phyloP scores from a whole-genome alignment of 208 protist species.

The Novymonas esmeraldas region DNA sequence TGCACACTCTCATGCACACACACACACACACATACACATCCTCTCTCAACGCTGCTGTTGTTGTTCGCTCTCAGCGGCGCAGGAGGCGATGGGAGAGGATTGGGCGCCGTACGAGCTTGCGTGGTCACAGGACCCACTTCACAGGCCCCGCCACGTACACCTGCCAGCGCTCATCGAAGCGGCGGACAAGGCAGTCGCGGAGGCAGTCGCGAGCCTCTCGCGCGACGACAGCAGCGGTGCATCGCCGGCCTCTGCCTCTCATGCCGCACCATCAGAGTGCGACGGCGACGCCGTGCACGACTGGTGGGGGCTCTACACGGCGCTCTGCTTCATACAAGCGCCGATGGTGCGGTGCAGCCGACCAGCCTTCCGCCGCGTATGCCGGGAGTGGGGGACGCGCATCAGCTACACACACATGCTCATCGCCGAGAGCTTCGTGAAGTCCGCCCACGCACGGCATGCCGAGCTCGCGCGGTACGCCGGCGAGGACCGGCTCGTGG shows the following conservation, averaged over 20 bases:
- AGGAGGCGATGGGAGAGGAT: neutral
- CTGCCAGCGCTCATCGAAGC: conserved; percentile 18
- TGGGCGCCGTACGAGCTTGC: conserved; percentile 24
- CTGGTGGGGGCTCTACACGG: conserved; percentile 37
- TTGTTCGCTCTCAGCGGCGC: neutral
- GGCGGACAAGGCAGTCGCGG: conserved; percentile 24
- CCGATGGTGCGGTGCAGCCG: conserved; percentile 95
- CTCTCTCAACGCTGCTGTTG: neutral
- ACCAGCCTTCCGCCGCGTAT: conserved; percentile 82
- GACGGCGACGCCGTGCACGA: neutral
- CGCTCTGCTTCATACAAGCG: conserved; percentile 72
- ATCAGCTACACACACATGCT: conserved; percentile 94
- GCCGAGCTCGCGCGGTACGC: conserved; percentile 79
- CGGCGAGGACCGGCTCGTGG: conserved; percentile 73
- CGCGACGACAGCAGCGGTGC: conserved; percentile 6
- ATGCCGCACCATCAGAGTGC: neutral
- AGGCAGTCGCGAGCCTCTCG: conserved; percentile 6
- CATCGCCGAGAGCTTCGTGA: conserved; percentile 80
- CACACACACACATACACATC: neutral
- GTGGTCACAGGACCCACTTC: conserved; percentile 11
- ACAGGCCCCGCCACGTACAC: neutral
- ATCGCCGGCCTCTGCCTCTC: too few relatives aligned
- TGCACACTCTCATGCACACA: too few relatives aligned
- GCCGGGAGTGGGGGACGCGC: conserved; percentile 71
- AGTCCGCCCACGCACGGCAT: conserved; percentile 69